Conservation (phyloP, 192 early-diverging fungal genomes). For the Podila epigama region DNA sequence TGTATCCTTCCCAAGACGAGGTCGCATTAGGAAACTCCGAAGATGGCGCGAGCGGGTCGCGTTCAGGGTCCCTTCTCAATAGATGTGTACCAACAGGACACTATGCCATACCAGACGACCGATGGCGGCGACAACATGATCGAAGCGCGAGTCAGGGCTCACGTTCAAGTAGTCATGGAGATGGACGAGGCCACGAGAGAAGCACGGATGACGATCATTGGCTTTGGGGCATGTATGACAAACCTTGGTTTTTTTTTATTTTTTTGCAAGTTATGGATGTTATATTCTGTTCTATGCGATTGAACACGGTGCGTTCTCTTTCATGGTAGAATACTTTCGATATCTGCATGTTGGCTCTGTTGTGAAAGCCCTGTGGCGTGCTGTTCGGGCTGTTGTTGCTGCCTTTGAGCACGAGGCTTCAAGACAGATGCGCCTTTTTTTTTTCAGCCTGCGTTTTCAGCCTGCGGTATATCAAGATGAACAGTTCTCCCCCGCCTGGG, state of each 20-base stretch:
- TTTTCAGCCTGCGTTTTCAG: background rate
- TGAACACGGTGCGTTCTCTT: too few species aligned
- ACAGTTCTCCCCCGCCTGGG: background rate
- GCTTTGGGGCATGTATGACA: constrained; percentile 36
- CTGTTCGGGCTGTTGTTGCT: constrained; percentile 16
- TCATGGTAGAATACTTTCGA: background rate
- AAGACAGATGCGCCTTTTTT: constrained; percentile 4
- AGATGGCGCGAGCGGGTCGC: background rate
- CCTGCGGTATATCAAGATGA: constrained; percentile 4
- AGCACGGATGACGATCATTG: constrained; percentile 15
- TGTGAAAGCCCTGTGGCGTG: constrained; percentile 26
- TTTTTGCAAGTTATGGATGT: background rate
- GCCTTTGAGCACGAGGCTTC: background rate
- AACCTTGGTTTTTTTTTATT: background rate
- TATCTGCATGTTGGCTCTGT: constrained; percentile 2
- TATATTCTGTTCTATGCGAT: too few species aligned
- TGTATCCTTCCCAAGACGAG: constrained; percentile 18
- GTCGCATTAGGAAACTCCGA: constrained; percentile 1
- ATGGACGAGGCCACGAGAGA: background rate
- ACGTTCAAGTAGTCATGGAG: background rate
- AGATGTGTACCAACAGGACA: constrained; percentile 3
- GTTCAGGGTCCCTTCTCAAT: background rate
- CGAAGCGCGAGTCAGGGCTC: constrained; percentile 2
- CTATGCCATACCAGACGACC: constrained; percentile 8
- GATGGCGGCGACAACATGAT: constrained; percentile 10